A percentile compares a stretch with the other conserved stretches of the same genome.
Conservation (phyloP, 2,329 filamentous ascomycete genomes). For the Alternaria conjuncta region DNA sequence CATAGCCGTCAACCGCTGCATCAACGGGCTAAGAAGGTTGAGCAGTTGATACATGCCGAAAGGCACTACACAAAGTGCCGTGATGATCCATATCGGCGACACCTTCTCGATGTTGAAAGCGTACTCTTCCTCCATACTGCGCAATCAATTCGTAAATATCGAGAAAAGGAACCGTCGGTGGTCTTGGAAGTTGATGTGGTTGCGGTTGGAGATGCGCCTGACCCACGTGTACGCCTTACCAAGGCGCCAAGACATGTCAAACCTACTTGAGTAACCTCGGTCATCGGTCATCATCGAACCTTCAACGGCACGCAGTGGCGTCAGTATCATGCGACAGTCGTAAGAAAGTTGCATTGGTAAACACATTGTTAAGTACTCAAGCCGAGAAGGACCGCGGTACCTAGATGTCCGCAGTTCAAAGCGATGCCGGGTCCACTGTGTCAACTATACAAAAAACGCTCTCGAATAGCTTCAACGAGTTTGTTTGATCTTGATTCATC, state of each 20-base stretch:
- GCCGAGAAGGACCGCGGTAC: not conserved
- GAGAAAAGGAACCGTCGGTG: not conserved
- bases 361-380: not conserved
- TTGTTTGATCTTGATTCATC: not conserved
- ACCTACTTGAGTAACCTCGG: not conserved
- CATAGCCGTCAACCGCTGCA: slow-evolving; percentile 34
- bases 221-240: slow-evolving; percentile 2
- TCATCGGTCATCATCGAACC: not conserved
- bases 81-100: slow-evolving; percentile 28
- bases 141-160: not conserved
- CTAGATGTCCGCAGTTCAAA: not conserved
- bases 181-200: not conserved
- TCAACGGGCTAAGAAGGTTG: slow-evolving; percentile 29
- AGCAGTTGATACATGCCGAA: slow-evolving; percentile 26
- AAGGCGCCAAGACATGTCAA: not conserved
- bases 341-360: not conserved
- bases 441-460: no score
- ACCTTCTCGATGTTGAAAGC: slow-evolving; percentile 27
- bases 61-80: slow-evolving; percentile 28
- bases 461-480: not conserved
- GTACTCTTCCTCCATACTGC: slow-evolving; percentile 8
- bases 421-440: not conserved
- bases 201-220: not conserved
- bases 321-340: not conserved
- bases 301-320: not conserved